Percentiles rank a stretch among this genome's conserved stretches.
Evolutionary conservation across 2,329 filamentous ascomycete genomes (phyloP).

Genomic region (Neopestalotiopsis sp.): DNA sequence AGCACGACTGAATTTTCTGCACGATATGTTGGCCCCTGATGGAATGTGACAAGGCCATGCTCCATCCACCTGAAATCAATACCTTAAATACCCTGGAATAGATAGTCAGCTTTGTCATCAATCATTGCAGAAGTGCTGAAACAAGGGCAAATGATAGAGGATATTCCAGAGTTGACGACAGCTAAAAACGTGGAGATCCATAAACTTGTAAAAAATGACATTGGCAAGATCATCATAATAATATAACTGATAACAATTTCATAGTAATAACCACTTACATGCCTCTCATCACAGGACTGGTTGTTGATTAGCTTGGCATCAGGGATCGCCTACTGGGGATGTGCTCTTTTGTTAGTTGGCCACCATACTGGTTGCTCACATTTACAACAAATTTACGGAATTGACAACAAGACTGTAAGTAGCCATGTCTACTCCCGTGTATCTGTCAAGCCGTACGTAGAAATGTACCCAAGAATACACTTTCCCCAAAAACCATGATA

Average conservation of each 20-base stretch:
- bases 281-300: too few species aligned
- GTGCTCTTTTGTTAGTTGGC: too few species aligned
- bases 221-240: background rate
- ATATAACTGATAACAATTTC: too few species aligned
- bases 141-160: background rate
- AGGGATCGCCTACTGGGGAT: too few species aligned
- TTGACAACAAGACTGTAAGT: too few species aligned
- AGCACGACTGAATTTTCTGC: background rate
- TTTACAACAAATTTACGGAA: too few species aligned
- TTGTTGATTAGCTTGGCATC: too few species aligned
- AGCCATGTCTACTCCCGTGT: too few species aligned
- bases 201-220: background rate
- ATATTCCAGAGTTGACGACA: background rate
- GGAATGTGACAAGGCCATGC: constrained; percentile 5
- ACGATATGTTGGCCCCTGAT: background rate
- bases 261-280: too few species aligned
- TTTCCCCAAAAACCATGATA: background rate
- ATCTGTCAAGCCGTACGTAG: too few species aligned
- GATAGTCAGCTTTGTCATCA: background rate
- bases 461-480: background rate
- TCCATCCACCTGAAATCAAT: constrained; percentile 11
- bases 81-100: constrained; percentile 6
- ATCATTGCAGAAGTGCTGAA: background rate
- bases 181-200: background rate
- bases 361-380: too few species aligned